These are phyloP conservation scores for Periconia sp. DNA, from an alignment of 2,329 filamentous ascomycete species.

Conservation along the genomic window DNA sequence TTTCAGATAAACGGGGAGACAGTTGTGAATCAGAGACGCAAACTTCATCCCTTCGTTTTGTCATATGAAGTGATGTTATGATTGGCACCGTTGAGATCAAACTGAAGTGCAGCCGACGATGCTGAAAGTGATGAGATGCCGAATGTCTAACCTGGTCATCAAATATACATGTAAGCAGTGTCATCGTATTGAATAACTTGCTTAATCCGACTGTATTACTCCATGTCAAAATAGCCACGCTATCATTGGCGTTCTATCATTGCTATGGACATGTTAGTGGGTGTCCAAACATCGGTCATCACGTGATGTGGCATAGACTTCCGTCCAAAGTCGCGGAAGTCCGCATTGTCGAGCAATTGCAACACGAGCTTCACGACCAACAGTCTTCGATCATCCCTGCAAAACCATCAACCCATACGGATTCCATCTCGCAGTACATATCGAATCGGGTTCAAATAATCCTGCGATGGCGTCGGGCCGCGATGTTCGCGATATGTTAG, in stretches of 20 bases:
- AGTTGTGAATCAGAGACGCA: not conserved
- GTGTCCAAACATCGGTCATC: too few relatives aligned
- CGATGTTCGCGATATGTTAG: slow-evolving; percentile 87
- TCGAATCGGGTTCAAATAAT: slow-evolving; percentile 18
- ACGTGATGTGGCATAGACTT: not conserved
- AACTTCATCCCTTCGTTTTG: not conserved
- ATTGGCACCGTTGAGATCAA: not conserved
- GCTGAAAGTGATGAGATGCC: too few relatives aligned
- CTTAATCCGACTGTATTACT: too few relatives aligned
- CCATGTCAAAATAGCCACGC: too few relatives aligned
- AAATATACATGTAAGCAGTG: too few relatives aligned
- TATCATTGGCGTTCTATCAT: too few relatives aligned
- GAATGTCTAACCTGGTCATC: too few relatives aligned
- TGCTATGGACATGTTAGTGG: too few relatives aligned
- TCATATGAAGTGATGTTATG: not conserved
- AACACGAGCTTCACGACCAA: slow-evolving; percentile 16
- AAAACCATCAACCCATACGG: slow-evolving; percentile 24
- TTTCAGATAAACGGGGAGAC: not conserved
- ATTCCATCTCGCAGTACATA: slow-evolving; percentile 4
- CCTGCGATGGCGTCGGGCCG: slow-evolving; percentile 41
- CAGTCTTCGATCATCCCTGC: slow-evolving; percentile 25
- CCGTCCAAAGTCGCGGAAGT: not conserved
- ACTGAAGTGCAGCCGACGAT: too few relatives aligned
- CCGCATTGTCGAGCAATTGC: not conserved
- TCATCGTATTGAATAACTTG: too few relatives aligned